Base-by-base conservation (phyloP, 345 rosid species). In the Lumnitzera littorea region DNA sequence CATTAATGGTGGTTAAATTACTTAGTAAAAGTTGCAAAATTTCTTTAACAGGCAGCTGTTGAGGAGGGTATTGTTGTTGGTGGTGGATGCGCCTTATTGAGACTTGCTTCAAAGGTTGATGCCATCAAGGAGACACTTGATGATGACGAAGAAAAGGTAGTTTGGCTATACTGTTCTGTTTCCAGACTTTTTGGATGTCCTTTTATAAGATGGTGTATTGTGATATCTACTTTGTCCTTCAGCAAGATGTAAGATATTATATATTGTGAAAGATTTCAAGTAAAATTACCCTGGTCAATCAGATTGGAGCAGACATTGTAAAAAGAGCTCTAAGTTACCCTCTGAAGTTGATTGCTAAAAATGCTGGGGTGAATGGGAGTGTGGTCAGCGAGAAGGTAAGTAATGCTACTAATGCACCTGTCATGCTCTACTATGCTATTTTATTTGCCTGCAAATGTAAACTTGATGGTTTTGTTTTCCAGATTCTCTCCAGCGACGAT, bases 291-390 rank as follows among this genome's bases (percentile, higher is more conserved):
- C 64, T 57, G 16, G 53, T 61, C 43, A 36, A 36, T 25, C 75
- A 91, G 98, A 96, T 92, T 51, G 98, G 98, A 53, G 98, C 98
- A 3, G 96, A 92, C 46, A 87, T 92, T 23, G 89, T 92, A 17
- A 92, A 79, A 76, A 85, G 96, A 68, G 96, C 98, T 63, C 58
- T 89, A 55, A 82, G 96, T 55, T 92, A 92, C 69, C 98, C 96
- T 13, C 78, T 87, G 57, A 92, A 92, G 63, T 67, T 89, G 74
- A 92, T 92, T 49, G 98, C 98, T 62, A 92, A 92, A 76, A 92
- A 89, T 56, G 98, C 98, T 0, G 96, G 98, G 50, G 98, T 92
- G 43, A 92, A 87, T 59, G 96, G 96, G 58, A 92, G 98, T 55
- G 96, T 89, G 11, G 96, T 92, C 63, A 89, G 96, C 46, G 96